phyloP scores from a whole-genome alignment of 1,284 basidiomycete genomes.

The Malassezia sympodialis region DNA sequence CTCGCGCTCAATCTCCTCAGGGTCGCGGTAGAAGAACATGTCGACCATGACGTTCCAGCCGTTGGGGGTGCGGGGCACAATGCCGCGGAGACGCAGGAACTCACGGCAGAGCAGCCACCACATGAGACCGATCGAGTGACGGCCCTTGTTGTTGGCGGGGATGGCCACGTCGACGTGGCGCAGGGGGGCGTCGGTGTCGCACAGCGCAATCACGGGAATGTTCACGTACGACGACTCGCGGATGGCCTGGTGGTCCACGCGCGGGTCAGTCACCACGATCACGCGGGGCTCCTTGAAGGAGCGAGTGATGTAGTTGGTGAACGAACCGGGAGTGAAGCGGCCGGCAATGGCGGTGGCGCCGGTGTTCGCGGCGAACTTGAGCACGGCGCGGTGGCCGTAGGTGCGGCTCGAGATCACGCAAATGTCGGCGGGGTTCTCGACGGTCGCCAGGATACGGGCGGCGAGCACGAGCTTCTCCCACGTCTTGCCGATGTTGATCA shows the following conservation, averaged over 20 bases:
- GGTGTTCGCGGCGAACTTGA: conserved; percentile 95
- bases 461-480: conserved; percentile 78
- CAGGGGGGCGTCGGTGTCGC: conserved; percentile 93
- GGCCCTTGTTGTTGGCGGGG: conserved; percentile 98
- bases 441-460: conserved; percentile 50
- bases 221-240: conserved; percentile 99
- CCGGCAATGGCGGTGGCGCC: conserved; percentile 97
- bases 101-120: conserved; percentile 99
- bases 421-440: conserved; percentile 96
- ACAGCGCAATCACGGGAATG: conserved; percentile 97
- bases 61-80: conserved; percentile 74
- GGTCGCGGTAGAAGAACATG: conserved; percentile 99
- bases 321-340: conserved; percentile 92
- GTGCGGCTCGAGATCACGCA: conserved; percentile 95
- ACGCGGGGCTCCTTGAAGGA: conserved; percentile 99
- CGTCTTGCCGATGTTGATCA: conserved; percentile 97
- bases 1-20: conserved; percentile 96
- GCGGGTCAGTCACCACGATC: conserved; percentile 95
- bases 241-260: conserved; percentile 99
- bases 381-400: conserved; percentile 96
- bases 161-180: conserved; percentile 97
- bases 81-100: conserved; percentile 87
- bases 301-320: conserved; percentile 98
- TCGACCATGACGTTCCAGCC: conserved; percentile 97
- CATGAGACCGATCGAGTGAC: conserved; percentile 89